Percentiles rank a stretch among this genome's conserved stretches.
phyloP scores from a whole-genome alignment of 1,284 basidiomycete genomes.

The Tremellales sp. region DNA sequence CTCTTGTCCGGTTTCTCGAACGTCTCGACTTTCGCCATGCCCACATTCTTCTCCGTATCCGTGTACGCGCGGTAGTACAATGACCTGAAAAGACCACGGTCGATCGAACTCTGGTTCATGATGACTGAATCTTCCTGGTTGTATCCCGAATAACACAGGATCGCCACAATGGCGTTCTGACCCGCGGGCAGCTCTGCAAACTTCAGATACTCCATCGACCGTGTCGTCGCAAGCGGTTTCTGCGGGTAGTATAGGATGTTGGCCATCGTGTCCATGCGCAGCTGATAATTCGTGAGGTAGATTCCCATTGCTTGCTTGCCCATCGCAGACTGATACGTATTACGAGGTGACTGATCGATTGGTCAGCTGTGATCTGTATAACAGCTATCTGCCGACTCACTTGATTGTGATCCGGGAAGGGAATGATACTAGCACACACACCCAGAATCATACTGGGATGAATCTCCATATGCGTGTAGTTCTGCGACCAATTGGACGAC shows the following conservation, averaged over 20 bases:
- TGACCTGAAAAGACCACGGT: constrained; percentile 96
- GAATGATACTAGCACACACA: constrained; percentile 97
- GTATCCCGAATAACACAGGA: constrained; percentile 97
- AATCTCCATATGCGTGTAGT: constrained; percentile 99
- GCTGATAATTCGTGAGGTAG: constrained; percentile 93
- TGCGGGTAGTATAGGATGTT: constrained; percentile 98
- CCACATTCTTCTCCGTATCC: constrained; percentile 97
- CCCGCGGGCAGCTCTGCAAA: constrained; percentile 97
- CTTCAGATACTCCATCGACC: constrained; percentile 97
- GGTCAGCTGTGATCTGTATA: not conserved
- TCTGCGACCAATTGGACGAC: constrained; percentile 72
- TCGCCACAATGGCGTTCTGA: constrained; percentile 97
- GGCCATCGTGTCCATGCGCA: constrained; percentile 98
- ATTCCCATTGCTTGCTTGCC: constrained; percentile 99
- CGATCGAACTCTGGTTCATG: constrained; percentile 99
- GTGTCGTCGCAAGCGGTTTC: constrained; percentile 95
- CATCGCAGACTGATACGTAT: constrained; percentile 99
- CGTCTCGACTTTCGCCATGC: constrained; percentile 85
- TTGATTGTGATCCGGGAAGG: constrained; percentile 99
- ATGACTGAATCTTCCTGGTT: constrained; percentile 99
- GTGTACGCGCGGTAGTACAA: constrained; percentile 98
- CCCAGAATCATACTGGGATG: constrained; percentile 99
- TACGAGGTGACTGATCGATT: constrained; percentile 78
- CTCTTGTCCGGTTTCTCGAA: constrained; percentile 96
- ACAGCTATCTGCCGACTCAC: constrained; percentile 55